Evolutionary conservation across 352 stramenopile genomes (phyloP).

Genomic region (Phytophthora pluvialis): DNA sequence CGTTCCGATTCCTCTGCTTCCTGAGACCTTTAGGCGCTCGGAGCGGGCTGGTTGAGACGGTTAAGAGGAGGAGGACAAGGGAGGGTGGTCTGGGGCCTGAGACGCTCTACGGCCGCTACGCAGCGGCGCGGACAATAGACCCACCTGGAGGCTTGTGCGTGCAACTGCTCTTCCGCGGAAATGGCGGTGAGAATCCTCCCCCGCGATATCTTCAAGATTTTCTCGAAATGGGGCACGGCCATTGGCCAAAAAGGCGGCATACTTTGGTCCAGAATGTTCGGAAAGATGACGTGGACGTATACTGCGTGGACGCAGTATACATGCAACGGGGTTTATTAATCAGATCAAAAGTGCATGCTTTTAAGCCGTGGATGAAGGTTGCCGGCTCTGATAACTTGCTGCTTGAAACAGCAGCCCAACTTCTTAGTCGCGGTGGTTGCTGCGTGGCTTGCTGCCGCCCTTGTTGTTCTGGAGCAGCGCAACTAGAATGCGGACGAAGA

Average conservation of each 20-base stretch:
- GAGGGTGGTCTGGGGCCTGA: background rate
- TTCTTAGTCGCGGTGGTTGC: constrained; percentile 39
- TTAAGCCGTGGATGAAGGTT: constrained; percentile 15
- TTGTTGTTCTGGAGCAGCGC: constrained; percentile 78
- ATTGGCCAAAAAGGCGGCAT: constrained; percentile 19
- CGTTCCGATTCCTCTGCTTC: background rate
- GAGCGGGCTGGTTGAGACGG: background rate
- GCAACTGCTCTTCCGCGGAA: constrained; percentile 37
- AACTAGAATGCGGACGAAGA: constrained; percentile 89
- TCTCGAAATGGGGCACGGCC: constrained; percentile 3
- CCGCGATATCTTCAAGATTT: constrained; percentile 5
- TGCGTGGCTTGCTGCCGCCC: constrained; percentile 48
- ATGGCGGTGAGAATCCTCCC: constrained; percentile 23
- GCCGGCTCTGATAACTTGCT: background rate
- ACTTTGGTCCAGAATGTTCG: constrained; percentile 30
- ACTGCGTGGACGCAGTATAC: constrained; percentile 12
- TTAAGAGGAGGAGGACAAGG: constrained; percentile 1
- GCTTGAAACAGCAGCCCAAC: background rate
- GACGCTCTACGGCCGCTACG: background rate
- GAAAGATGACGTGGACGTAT: constrained; percentile 30
- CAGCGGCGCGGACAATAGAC: constrained; percentile 1
- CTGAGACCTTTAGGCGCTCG: background rate
- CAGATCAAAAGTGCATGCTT: constrained; percentile 19
- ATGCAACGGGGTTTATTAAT: constrained; percentile 7
- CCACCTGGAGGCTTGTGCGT: constrained; percentile 23